Base-by-base conservation (phyloP, 164 flowering plant genomes). In the Piper longum region DNA sequence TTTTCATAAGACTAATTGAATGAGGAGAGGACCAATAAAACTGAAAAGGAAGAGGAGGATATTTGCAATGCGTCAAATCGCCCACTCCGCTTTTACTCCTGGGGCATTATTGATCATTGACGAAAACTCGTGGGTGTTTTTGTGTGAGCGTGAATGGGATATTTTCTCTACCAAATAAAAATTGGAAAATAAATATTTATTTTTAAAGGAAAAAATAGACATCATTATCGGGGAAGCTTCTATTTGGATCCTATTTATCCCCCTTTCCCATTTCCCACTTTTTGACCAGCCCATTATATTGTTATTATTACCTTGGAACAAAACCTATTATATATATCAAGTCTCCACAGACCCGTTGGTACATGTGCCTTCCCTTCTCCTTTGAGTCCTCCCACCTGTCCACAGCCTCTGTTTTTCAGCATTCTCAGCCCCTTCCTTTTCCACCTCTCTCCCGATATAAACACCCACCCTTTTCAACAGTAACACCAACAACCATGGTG, bases 401-500 rank as follows among this genome's bases (percentile, higher is more conserved):
- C 48, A 6, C 52, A 5, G 14, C 12, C 9, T 14, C 52, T 48
- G 14, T 48, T 9, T 48, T 48, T 48, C 9, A 48, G 52, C 52
- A 48, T 48, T 48, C 52, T 14, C 9, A 48, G 9, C 52, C 14
- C 52, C 52, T 14, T 48, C 52, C 3, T 0, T 1, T 14, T 13
- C 14, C 52, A 48, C 12, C 9, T 8, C 52, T 8, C 12, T 48
- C 52, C 12, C 52, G 14, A 5, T 8, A 9, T 48, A 26, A 48
- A 48, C 40, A 8, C 58, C 60, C 62, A 12, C 19, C 19, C 11
- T 11, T 52, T 4, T 59, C 40, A 9, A 4, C 16, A 0, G 0
- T 36, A 48, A 12, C 26, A 7, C 64, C 54, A 18, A 42, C 71
- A 67, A 26, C 66, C 72, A 90, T 90, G 97, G 97, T 85, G 61